These are phyloP conservation scores for Canariomyces notabilis DNA, from an alignment of 2,329 filamentous ascomycete species.

Conservation along the genomic window DNA sequence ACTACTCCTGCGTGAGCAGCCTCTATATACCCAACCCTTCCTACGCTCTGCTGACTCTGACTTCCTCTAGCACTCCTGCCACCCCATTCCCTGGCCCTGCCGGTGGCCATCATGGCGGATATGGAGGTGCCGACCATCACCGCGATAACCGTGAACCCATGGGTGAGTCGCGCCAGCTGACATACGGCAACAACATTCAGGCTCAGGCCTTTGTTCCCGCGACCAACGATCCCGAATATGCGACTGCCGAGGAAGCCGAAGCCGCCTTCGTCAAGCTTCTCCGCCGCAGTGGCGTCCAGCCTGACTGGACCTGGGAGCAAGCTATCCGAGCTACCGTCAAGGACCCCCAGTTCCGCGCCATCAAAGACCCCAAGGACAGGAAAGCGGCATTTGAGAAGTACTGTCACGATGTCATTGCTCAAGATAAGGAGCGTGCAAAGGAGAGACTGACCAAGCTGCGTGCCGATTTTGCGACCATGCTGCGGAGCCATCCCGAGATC, in stretches of 20 bases:
- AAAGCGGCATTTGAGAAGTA: conserved; percentile 93
- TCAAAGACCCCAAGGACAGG: conserved; percentile 88
- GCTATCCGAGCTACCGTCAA: conserved; percentile 79
- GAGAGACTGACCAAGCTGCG: conserved; percentile 88
- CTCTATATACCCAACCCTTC: neutral
- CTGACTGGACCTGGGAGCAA: conserved; percentile 91
- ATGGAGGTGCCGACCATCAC: conserved; percentile 17
- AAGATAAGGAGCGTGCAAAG: conserved; percentile 92
- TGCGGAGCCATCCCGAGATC: conserved; percentile 94
- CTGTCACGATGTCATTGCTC: conserved; percentile 78
- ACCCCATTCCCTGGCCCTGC: conserved; percentile 39
- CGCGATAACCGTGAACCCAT: conserved; percentile 34
- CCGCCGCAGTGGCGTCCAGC: conserved; percentile 76
- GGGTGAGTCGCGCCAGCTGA: conserved; percentile 54
- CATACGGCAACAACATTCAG: conserved; percentile 51
- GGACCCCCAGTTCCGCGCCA: conserved; percentile 86
- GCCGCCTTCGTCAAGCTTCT: conserved; percentile 89
- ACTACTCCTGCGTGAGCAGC: conserved; percentile 39
- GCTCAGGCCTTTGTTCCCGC: conserved; percentile 58
- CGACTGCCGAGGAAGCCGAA: conserved; percentile 80
- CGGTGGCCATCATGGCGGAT: conserved; percentile 15
- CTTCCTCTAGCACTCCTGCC: conserved; percentile 22
- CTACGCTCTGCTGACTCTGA: conserved; percentile 18
- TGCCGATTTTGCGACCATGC: conserved; percentile 91
- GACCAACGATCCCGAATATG: conserved; percentile 70